A percentile compares a stretch with the other conserved stretches of the same genome.
These are phyloP conservation scores for Leptomonas seymouri DNA, from an alignment of 208 protist species.

Conservation along the genomic window DNA sequence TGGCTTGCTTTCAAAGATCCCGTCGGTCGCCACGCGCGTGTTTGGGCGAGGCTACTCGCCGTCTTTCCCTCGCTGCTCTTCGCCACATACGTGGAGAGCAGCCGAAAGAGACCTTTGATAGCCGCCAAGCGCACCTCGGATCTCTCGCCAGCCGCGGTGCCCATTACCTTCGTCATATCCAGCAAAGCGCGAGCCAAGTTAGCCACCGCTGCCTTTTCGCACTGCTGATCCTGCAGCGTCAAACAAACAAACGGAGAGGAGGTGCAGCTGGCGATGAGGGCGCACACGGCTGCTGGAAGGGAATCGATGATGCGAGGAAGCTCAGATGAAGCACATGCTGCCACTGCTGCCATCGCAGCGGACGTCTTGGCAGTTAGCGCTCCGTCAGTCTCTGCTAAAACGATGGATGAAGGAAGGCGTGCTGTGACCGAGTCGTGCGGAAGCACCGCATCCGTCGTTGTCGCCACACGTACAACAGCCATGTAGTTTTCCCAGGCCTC, in stretches of 20 bases:
- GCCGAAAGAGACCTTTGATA: slow-evolving; percentile 12
- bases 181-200: slow-evolving; percentile 19
- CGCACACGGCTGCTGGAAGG: slow-evolving; percentile 17
- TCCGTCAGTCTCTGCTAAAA: too few relatives aligned
- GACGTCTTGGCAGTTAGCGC: too few relatives aligned
- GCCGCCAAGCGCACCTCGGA: slow-evolving; percentile 16
- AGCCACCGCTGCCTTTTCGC: slow-evolving; percentile 10
- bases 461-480: slow-evolving; percentile 23
- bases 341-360: neutral
- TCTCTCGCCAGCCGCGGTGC: neutral
- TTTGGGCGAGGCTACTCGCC: neutral
- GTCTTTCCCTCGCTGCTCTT: neutral
- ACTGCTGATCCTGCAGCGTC: slow-evolving; percentile 23
- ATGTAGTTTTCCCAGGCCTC: slow-evolving; percentile 29
- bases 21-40: neutral
- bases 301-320: slow-evolving; percentile 7
- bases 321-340: neutral
- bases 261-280: slow-evolving; percentile 27
- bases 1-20: neutral
- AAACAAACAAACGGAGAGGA: slow-evolving; percentile 20
- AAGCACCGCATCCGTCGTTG: slow-evolving; percentile 5
- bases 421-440: neutral
- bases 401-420: neutral
- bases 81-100: slow-evolving; percentile 24
- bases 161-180: slow-evolving; percentile 1